phyloP scores from a whole-genome alignment of 805 yeast species.

The Candida succiphila region DNA sequence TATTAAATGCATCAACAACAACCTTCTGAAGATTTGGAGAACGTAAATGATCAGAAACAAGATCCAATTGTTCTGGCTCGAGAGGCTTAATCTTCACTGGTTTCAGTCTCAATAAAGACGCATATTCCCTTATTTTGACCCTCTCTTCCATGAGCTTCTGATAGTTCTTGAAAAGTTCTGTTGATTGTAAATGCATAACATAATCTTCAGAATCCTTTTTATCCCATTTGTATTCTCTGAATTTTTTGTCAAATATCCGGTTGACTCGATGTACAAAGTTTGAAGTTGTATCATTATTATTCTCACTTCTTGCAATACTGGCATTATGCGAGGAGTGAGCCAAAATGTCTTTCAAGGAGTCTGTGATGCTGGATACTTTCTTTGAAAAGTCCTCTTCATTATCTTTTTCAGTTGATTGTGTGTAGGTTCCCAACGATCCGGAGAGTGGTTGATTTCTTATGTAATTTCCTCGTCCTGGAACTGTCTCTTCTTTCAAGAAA shows the following conservation, averaged over 20 bases:
- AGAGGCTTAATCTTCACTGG: conserved; percentile 25
- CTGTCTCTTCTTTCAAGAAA: conserved; percentile 4
- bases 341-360: background rate
- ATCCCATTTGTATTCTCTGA: conserved; percentile 21
- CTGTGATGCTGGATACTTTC: background rate
- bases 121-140: conserved; percentile 22
- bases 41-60: conserved; percentile 26
- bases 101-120: conserved; percentile 25
- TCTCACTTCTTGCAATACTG: too few relatives aligned
- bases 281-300: background rate
- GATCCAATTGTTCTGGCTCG: conserved; percentile 16
- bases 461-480: too few relatives aligned
- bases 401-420: conserved; percentile 8
- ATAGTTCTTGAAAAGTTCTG: conserved; percentile 27
- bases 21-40: conserved; percentile 13
- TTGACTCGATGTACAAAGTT: too few relatives aligned
- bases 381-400: conserved; percentile 1
- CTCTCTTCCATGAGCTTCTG: conserved; percentile 34
- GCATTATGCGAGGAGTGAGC: too few relatives aligned
- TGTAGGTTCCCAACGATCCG: conserved; percentile 12
- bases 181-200: conserved; percentile 18
- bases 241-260: conserved; percentile 13
- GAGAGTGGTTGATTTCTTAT: conserved; percentile 12
- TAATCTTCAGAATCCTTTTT: conserved; percentile 21
- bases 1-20: conserved; percentile 27